Evolutionary conservation across 225 moss, liverwort and hornwort species (phyloP).

Genomic region (Climacium dendroides): DNA sequence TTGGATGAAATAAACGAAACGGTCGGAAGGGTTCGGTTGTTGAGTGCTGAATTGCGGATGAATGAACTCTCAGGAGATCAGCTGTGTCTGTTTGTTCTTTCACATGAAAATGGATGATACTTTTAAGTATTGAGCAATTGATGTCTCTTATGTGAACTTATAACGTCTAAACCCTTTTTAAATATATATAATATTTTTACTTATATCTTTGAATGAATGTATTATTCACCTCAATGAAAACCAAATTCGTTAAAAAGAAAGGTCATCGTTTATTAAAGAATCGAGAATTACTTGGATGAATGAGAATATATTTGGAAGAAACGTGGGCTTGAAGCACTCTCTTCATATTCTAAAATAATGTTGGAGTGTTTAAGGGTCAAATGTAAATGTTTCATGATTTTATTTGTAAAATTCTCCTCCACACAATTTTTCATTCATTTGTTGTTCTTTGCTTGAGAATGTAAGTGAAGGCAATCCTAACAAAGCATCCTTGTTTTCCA

Average conservation of each 20-base stretch:
- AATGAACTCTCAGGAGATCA: not conserved
- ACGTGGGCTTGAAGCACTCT: not conserved
- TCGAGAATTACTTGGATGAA: not conserved
- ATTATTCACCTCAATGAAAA: no score
- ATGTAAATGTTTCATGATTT: fast-evolving
- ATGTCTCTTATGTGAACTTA: not conserved
- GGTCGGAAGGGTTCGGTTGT: not conserved
- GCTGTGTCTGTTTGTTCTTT: not conserved
- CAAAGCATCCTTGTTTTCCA: not conserved
- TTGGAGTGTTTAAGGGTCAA: fast-evolving
- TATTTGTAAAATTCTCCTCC: fast-evolving
- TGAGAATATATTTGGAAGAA: not conserved
- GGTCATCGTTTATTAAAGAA: not conserved
- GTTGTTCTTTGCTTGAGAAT: not conserved
- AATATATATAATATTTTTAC: not conserved
- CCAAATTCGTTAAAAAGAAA: no score
- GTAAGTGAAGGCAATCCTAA: not conserved
- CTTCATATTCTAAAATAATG: not conserved
- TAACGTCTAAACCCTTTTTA: not conserved
- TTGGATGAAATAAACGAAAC: not conserved
- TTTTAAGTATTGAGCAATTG: not conserved
- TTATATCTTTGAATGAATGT: not conserved
- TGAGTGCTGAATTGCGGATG: not conserved
- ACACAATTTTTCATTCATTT: not conserved
- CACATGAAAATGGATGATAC: not conserved